Evolutionary conservation across 1,284 basidiomycete species (phyloP).

Genomic region (Irpex rosettiformis): DNA sequence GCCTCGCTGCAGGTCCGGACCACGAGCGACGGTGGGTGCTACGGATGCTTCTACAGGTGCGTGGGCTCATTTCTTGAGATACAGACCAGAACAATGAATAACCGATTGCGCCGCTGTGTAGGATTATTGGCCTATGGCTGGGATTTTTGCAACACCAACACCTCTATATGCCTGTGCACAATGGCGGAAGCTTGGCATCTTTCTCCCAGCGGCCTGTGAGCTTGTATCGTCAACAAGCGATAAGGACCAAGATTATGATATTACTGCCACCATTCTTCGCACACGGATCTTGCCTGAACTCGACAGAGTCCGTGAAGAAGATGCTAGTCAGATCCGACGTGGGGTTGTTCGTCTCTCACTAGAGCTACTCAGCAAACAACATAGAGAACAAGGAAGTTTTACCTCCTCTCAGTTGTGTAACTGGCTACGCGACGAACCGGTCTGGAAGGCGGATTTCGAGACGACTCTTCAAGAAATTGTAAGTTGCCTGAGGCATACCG

Average conservation of each 20-base stretch:
- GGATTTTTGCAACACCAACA: slow-evolving; percentile 26
- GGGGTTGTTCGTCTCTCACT: slow-evolving; percentile 36
- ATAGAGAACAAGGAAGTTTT: slow-evolving; percentile 24
- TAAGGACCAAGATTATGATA: slow-evolving; percentile 24
- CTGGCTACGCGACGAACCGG: slow-evolving; percentile 38
- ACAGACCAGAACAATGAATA: not conserved
- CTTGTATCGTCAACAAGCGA: slow-evolving; percentile 28
- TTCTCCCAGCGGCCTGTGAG: slow-evolving; percentile 34
- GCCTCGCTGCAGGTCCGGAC: slow-evolving; percentile 32
- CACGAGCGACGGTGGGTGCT: slow-evolving; percentile 30
- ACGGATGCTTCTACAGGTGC: slow-evolving; percentile 28
- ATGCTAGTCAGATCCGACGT: slow-evolving; percentile 23
- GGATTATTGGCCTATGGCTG: slow-evolving; percentile 47
- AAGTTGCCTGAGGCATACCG: slow-evolving; percentile 11
- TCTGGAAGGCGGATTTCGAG: slow-evolving; percentile 43
- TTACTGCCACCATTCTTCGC: slow-evolving; percentile 41
- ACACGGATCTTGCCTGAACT: slow-evolving; percentile 48
- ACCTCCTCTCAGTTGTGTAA: slow-evolving; percentile 32
- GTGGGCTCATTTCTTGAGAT: slow-evolving; percentile 2
- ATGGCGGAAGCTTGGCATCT: slow-evolving; percentile 37
- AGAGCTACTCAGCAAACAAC: slow-evolving; percentile 37
- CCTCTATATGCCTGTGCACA: slow-evolving; percentile 31
- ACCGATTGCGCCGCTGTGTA: slow-evolving; percentile 22
- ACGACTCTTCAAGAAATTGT: slow-evolving; percentile 40
- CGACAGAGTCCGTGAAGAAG: slow-evolving; percentile 30